Evolutionary conservation across 192 early-diverging fungal genomes (phyloP), one percentile per base, ranked within the genome.

Genomic region (Globomyces pollinis-pini): DNA sequence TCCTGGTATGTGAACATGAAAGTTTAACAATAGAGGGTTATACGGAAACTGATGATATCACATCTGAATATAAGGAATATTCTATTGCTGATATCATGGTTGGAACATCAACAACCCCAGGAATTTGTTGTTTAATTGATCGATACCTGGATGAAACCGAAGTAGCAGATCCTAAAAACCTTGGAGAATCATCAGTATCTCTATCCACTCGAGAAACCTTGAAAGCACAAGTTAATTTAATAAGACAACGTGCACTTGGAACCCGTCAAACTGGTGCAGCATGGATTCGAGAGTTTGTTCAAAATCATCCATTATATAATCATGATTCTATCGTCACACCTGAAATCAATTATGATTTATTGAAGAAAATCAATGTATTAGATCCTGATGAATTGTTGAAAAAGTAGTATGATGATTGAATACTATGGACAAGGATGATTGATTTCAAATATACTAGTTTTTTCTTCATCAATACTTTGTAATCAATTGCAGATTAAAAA

Each of bases 201-300:
- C 73, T 78, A 24, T 66, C 74, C 30, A 89, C 87, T n/a, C 85
- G 82, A 28, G 70, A 73, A 44, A 67, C 77, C 51, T 76, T 99
- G 21, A 77, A 82, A 41, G 64, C 62, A 21, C 96, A 99, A 61
- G 50, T 95, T 57, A 77, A 77, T 44, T 77, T 96, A 49, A 79
- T 99, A 41, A 79, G 81, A 18, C 80, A 79, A 24, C 84, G 86
- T 30, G 93, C 94, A 0, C 80, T 85, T 58, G 94, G 96, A 21
- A 77, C 65, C 20, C 63, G 93, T 24, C 77, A 89, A 76, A 99
- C 96, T 0, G 82, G 75, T 5, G 96, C 96, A 16, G 74, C 81
- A 6, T 99, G 91, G 87, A 88, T 94, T 33, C 85, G 96, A 50
- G 72, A 86, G 24, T 94, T 96, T 77, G 90, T 95, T 21, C 76